Base-by-base conservation (phyloP, 176 grass and related monocot genomes). In the Bromus sterilis region DNA sequence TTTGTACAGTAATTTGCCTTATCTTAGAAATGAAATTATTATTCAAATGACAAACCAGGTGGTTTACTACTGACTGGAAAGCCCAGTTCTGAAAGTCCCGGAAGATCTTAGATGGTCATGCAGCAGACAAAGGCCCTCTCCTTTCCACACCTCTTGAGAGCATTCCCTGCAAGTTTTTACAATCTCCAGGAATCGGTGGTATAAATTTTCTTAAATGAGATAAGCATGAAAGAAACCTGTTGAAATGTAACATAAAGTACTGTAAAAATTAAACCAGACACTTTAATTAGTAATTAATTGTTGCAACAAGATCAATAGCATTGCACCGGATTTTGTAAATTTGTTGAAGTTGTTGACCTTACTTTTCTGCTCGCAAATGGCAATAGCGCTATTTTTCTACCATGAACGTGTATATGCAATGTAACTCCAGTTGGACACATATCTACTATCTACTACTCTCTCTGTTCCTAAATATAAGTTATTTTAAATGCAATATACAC, bases 41-140 rank as follows among this genome's bases (percentile, higher is more conserved):
- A 69, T 80, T 83, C 39, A 55, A 81, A 98, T 92, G 92, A 98
- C 42, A n/a, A 91, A 86, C 4, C 90, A 94, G 39, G 72, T 98
- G 66, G 71, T 78, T 79, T 98, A 83, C 86, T 98, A 80, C 90
- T 98, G 33, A 94, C 73, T 53, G 95, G 92, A 84, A 81, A 69
- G 64, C 84, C 87, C 26, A 66, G 64, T 79, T 91, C 74, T 53
- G 92, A 94, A 73, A 86, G 51, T 48, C 46, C 81, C 40, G 82
- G 77, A 72, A 91, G 59, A 84, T 94, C 90, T 67, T 91, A 70
- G 82, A 89, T 98, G 82, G 82, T 89, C 79, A 91, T 98, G 92
- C 61, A 94, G 66, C 95, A 91, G 84, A 86, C 41, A 35, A 67
- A 86, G 44, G 78, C 84, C 78, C 85, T 89, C 51, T 85, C 86